Evolutionary conservation across 305 asterid genomes (phyloP).

Genomic region (Fraxinus baroniana): DNA sequence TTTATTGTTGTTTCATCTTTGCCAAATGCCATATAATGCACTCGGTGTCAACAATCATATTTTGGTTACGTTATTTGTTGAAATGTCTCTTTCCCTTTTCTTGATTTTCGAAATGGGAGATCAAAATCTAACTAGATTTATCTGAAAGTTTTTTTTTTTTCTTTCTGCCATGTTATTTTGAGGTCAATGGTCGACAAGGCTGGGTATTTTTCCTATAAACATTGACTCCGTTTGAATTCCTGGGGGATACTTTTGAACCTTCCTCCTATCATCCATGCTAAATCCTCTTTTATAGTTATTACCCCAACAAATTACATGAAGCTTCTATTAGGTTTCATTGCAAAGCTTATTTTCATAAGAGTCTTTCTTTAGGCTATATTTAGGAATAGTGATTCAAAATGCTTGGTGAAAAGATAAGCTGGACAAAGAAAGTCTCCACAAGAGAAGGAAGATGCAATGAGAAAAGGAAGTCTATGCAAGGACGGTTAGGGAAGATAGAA

Average conservation of each 20-base stretch:
- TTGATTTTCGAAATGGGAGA: neutral
- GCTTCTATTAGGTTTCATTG: neutral
- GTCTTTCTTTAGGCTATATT: neutral
- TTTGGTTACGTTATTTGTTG: neutral
- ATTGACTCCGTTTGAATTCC: neutral
- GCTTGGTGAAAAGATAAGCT: neutral
- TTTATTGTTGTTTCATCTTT: slow-evolving; percentile 3
- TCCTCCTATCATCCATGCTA: neutral
- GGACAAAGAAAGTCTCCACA: neutral
- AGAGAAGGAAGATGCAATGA: neutral
- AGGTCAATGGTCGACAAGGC: neutral
- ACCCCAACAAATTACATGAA: neutral
- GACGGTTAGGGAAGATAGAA: neutral
- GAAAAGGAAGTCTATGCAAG: neutral
- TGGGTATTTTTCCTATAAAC: neutral
- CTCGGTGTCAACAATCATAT: neutral
- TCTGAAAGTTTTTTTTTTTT: neutral
- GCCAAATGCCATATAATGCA: slow-evolving; percentile 1
- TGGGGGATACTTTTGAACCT: neutral
- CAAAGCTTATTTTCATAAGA: neutral
- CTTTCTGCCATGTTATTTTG: neutral
- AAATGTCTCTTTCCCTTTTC: neutral
- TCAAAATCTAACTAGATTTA: neutral
- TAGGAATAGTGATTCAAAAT: neutral
- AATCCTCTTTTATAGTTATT: neutral